Conservation (phyloP, 2,329 filamentous ascomycete species). For the Sclerotinia borealis region DNA sequence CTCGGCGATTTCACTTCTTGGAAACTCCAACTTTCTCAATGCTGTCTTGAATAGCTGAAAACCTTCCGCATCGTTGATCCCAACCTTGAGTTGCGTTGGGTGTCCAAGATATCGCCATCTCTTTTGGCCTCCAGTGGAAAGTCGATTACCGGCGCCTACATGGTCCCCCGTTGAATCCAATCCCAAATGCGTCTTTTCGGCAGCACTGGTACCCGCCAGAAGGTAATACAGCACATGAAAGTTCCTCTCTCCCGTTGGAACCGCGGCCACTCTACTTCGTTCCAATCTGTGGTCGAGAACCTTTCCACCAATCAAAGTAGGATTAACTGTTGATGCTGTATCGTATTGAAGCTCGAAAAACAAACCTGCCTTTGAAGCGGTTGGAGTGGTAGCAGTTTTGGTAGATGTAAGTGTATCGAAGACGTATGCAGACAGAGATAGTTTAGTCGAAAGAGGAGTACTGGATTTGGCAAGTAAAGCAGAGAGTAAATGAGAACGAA, state of each 20-base stretch:
- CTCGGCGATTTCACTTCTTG: conserved; percentile 87
- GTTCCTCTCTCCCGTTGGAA: conserved; percentile 92
- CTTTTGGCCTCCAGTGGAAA: conserved; percentile 52
- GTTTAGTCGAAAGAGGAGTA: conserved; percentile 86
- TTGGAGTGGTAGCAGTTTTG: conserved; percentile 91
- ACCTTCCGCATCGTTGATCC: conserved; percentile 90
- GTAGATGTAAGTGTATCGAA: conserved; percentile 96
- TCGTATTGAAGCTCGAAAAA: conserved; percentile 98
- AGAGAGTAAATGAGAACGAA: conserved; percentile 82
- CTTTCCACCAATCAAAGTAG: conserved; percentile 88
- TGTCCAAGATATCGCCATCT: conserved; percentile 96
- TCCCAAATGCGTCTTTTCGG: conserved; percentile 82
- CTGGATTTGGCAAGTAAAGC: conserved; percentile 83
- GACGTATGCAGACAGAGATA: conserved; percentile 88
- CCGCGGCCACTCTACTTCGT: conserved; percentile 81
- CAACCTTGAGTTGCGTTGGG: conserved; percentile 92
- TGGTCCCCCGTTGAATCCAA: conserved; percentile 38
- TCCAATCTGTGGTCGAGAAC: conserved; percentile 90
- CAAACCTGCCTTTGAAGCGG: conserved; percentile 89
- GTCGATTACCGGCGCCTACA: conserved; percentile 39
- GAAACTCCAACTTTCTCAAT: conserved; percentile 87
- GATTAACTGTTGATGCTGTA: conserved; percentile 75
- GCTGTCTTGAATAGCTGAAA: conserved; percentile 98
- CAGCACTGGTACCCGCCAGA: conserved; percentile 80
- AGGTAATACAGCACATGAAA: conserved; percentile 97